Evolutionary conservation across 2,329 filamentous ascomycete genomes (phyloP), one percentile per base, ranked within the genome.

Genomic region (Fusarium nygamai): DNA sequence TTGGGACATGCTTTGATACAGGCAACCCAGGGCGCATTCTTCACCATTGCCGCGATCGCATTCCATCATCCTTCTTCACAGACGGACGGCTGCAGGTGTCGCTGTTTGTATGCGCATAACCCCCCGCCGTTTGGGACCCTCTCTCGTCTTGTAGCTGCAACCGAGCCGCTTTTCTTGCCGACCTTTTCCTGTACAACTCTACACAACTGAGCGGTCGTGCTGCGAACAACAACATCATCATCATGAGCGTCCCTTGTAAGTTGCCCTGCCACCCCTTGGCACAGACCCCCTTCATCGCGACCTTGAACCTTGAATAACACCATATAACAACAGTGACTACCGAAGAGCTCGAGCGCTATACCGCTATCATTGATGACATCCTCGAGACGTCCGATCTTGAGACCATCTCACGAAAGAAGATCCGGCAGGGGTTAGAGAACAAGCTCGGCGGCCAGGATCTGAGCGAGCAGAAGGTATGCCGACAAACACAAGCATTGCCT

Each of bases 341-440:
- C 61, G 85, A 87, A 60, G 89, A 91, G 78, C 83, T 83, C 74
- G 72, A 79, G 64, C 83, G 85, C 73, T 91, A 90, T 80, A 91
- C 87, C 61, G 82, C 83, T 62, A 86, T 91, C 76, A 91, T 92
- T 80, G 90, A 92, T 77, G 84, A 81, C 46, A 91, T 92, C 71
- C 86, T 92, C 29, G 84, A 84, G 33, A 87, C 85, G 17, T 87
- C 88, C 63, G 88, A 92, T 73, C 86, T 92, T 46, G 85, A 88
- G 74, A 91, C 90, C n/a, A 88, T 92, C 60, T 89, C 90, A 34
- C 86, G 89, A 69, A 92, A 91, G 80, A 90, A 89, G 82, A 87
- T 92, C 65, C 88, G 89, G 60, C 85, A 88, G 74, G 87, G 87
- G 6, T 82, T 92, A 48, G 87, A 91, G 80, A 80, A 82, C 54